Percentiles rank a stretch among this genome's conserved stretches.
phyloP scores from a whole-genome alignment of 2,329 filamentous ascomycete species.

The Colletotrichum lindemuthianum region DNA sequence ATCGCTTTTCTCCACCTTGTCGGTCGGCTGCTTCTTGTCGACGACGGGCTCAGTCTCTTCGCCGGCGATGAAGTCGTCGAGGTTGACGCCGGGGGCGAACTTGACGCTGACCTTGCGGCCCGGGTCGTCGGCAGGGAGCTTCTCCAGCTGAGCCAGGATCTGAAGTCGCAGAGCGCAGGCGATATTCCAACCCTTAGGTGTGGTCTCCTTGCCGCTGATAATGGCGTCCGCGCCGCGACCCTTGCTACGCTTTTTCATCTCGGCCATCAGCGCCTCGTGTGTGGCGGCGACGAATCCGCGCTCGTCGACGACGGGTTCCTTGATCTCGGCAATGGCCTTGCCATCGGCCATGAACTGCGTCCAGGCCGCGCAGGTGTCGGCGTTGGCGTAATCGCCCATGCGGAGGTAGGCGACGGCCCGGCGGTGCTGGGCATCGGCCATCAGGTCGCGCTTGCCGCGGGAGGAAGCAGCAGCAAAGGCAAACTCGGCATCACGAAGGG shows the following conservation, averaged over 20 bases:
- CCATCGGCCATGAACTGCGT: constrained; percentile 55
- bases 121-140: constrained; percentile 54
- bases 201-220: constrained; percentile 35
- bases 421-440: constrained; percentile 84
- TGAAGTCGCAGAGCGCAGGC: constrained; percentile 59
- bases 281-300: constrained; percentile 60
- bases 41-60: neutral
- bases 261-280: constrained; percentile 42
- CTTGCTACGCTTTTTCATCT: constrained; percentile 43
- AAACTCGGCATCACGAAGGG: constrained; percentile 75
- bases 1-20: constrained; percentile 41
- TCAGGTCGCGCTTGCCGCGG: constrained; percentile 78
- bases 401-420: constrained; percentile 79
- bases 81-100: constrained; percentile 30
- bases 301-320: constrained; percentile 51
- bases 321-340: constrained; percentile 45
- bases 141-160: constrained; percentile 56
- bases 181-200: constrained; percentile 47
- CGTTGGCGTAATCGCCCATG: constrained; percentile 77
- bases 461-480: constrained; percentile 70
- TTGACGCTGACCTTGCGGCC: constrained; percentile 57
- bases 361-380: constrained; percentile 75
- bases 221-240: constrained; percentile 12
- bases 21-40: constrained; percentile 40
- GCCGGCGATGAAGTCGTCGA: constrained; percentile 23